These are phyloP conservation scores for Heterobasidion annosum DNA, from an alignment of 1,284 basidiomycete species.

Conservation along the genomic window DNA sequence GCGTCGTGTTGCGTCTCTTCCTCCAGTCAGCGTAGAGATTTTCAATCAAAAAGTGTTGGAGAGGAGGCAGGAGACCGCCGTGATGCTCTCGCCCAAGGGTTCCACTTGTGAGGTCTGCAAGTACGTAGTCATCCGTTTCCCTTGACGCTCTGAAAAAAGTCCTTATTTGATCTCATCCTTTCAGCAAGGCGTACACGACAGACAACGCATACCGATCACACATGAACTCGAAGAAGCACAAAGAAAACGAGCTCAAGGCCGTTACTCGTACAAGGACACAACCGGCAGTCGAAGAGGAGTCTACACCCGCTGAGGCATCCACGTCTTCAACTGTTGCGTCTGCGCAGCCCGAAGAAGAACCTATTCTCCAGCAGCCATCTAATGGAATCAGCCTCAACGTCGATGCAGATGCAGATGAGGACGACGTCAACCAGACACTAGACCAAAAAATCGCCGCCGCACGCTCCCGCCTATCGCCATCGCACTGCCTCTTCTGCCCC, in stretches of 20 bases:
- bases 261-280: constrained; percentile 11
- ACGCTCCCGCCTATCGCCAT: constrained; percentile 51
- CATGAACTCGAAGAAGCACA: constrained; percentile 85
- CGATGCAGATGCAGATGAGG: constrained; percentile 36
- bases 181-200: constrained; percentile 84
- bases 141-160: neutral
- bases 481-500: constrained; percentile 85
- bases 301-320: constrained; percentile 2
- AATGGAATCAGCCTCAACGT: constrained; percentile 20
- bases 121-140: constrained; percentile 32
- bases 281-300: constrained; percentile 10
- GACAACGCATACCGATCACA: constrained; percentile 89
- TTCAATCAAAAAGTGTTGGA: constrained; percentile 94
- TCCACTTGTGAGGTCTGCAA: constrained; percentile 76
- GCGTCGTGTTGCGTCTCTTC: constrained; percentile 85
- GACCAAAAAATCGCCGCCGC: constrained; percentile 75
- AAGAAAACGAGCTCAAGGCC: constrained; percentile 64
- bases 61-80: constrained; percentile 63
- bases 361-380: neutral
- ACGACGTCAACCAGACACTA: constrained; percentile 48
- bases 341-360: constrained; percentile 6
- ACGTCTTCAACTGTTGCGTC: constrained; percentile 2
- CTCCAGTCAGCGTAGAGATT: constrained; percentile 71
- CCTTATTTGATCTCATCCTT: constrained; percentile 4
- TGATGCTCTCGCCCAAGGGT: constrained; percentile 55